A percentile compares a stretch with the other conserved stretches of the same genome.
Evolutionary conservation across 257 asterid species (phyloP).

Genomic region (Haberlea rhodopensis): DNA sequence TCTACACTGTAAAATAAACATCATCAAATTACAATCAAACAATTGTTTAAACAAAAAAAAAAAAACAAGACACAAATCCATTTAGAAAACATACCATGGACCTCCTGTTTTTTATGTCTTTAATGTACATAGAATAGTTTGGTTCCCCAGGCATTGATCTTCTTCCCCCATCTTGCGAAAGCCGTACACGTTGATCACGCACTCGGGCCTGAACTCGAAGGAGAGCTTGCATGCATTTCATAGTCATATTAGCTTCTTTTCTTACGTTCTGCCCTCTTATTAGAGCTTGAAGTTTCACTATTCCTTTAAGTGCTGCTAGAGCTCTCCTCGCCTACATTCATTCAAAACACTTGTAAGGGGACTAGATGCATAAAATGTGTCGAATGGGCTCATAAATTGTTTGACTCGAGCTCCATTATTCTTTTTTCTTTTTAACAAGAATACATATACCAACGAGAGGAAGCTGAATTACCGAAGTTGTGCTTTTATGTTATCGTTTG

Average conservation of each 20-base stretch:
- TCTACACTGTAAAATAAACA: conserved; percentile 46
- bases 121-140: conserved; percentile 50
- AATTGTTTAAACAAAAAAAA: neutral
- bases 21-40: neutral
- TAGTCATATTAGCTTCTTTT: conserved; percentile 83
- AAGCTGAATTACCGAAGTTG: neutral
- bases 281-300: conserved; percentile 87
- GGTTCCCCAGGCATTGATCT: conserved; percentile 74
- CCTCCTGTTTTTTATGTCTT: conserved; percentile 53
- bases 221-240: conserved; percentile 90
- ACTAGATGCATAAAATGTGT: neutral
- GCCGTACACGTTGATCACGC: conserved; percentile 75
- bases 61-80: neutral
- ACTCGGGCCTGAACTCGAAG: conserved; percentile 87
- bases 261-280: conserved; percentile 90
- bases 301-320: conserved; percentile 76
- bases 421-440: no score
- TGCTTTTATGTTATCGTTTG: no score
- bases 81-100: conserved; percentile 46
- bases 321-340: conserved; percentile 78
- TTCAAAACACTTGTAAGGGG: neutral
- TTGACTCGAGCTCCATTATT: neutral
- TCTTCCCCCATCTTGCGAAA: conserved; percentile 75
- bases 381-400: neutral
- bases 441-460: no score